These are phyloP conservation scores for Globisporangium spiculum DNA, from an alignment of 352 stramenopile genomes.

Conservation along the genomic window DNA sequence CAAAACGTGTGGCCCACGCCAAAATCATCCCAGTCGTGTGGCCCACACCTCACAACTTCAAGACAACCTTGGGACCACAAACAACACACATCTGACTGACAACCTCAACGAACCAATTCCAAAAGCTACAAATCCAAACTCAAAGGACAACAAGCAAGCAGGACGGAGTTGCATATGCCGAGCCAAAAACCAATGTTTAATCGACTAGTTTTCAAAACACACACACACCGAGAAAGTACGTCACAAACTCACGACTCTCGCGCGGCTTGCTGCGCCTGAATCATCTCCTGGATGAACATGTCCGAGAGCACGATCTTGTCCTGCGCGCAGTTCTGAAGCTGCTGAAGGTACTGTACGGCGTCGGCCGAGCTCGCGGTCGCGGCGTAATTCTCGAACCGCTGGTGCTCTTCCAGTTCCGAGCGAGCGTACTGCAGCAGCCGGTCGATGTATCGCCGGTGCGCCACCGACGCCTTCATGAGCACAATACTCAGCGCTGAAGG, in stretches of 20 bases:
- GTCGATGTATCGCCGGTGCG: conserved; percentile 74
- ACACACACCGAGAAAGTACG: neutral
- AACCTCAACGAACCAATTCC: neutral
- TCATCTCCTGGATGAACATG: conserved; percentile 84
- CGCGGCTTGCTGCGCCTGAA: conserved; percentile 72
- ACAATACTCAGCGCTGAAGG: conserved; percentile 64
- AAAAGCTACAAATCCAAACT: neutral
- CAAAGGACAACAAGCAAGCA: neutral
- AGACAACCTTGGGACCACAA: neutral
- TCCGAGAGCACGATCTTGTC: conserved; percentile 87
- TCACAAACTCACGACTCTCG: conserved; percentile 56
- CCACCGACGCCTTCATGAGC: conserved; percentile 50
- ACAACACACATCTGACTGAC: neutral
- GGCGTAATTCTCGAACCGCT: conserved; percentile 73
- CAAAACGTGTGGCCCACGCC: neutral
- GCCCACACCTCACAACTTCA: conserved; percentile 6
- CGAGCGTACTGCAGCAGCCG: conserved; percentile 62
- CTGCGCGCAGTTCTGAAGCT: conserved; percentile 82
- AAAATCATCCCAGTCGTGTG: neutral
- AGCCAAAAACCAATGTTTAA: neutral
- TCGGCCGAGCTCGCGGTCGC: conserved; percentile 77
- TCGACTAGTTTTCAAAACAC: neutral
- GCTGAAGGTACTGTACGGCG: conserved; percentile 81
- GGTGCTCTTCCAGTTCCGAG: conserved; percentile 69
- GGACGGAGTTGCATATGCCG: neutral